Evolutionary conservation across 139 green algal species (phyloP).

Genomic region (Chlorella sp.): DNA sequence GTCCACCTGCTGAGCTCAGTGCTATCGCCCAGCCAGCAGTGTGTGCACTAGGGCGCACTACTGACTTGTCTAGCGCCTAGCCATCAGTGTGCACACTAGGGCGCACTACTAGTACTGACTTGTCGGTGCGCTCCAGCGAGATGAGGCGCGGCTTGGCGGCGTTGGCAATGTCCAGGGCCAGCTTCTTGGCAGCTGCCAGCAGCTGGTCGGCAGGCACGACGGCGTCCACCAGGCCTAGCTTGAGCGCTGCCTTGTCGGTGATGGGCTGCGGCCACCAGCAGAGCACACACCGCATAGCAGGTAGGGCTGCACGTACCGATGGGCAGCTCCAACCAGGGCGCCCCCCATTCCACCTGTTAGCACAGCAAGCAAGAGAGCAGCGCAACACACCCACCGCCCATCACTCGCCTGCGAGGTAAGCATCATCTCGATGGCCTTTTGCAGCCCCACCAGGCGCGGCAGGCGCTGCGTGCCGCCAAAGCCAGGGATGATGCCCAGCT

Average conservation of each 20-base stretch:
- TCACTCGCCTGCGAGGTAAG: constrained; percentile 57
- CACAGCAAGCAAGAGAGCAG: too few relatives aligned
- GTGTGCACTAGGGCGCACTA: too few relatives aligned
- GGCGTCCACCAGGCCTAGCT: constrained; percentile 87
- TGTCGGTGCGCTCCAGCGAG: constrained; percentile 43
- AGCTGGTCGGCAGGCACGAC: constrained; percentile 43
- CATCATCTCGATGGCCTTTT: constrained; percentile 92
- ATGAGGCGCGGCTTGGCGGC: constrained; percentile 35
- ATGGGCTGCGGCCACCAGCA: constrained; percentile 38
- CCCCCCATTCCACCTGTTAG: too few relatives aligned
- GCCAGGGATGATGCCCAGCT: constrained; percentile 94
- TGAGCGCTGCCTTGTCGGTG: constrained; percentile 28
- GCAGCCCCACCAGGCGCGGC: constrained; percentile 89
- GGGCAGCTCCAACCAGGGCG: too few relatives aligned
- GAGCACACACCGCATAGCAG: not conserved
- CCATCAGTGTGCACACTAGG: not conserved
- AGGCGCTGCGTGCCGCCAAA: constrained; percentile 98
- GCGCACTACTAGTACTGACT: not conserved
- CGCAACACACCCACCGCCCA: too few relatives aligned
- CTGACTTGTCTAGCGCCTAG: too few relatives aligned
- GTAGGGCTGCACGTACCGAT: too few relatives aligned
- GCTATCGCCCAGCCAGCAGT: too few relatives aligned
- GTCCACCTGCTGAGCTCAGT: too few relatives aligned
- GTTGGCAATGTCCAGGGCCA: constrained; percentile 80
- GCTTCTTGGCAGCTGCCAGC: not conserved